Percentiles rank a stretch among this genome's conserved stretches.
Conservation (phyloP, 1,284 basidiomycete genomes). For the Singerocomus inundabilis region DNA sequence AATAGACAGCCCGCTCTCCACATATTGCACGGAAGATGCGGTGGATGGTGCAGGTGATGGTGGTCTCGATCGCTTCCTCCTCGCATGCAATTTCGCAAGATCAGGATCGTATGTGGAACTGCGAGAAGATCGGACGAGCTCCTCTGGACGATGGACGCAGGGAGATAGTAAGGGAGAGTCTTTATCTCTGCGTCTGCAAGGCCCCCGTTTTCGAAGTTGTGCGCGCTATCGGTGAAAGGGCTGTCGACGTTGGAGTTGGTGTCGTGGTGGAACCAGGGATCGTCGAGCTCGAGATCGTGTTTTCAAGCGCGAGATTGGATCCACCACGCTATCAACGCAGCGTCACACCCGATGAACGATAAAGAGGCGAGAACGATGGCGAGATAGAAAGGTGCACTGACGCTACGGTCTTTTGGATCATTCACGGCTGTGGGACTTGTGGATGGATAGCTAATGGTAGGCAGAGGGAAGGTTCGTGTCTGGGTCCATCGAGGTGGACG, state of each 20-base stretch:
- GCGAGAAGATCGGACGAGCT: conserved; percentile 17
- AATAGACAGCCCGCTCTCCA: conserved; percentile 30
- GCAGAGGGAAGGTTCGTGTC: conserved; percentile 25
- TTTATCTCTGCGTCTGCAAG: conserved; percentile 1
- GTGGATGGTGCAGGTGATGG: conserved; percentile 31
- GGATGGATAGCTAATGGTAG: conserved; percentile 23
- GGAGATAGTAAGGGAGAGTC: conserved; percentile 21
- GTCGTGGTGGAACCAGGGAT: conserved; percentile 25
- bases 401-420: conserved; percentile 19
- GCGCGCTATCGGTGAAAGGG: background rate
- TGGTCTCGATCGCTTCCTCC: conserved; percentile 26
- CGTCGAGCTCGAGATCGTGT: conserved; percentile 17
- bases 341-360: conserved; percentile 29
- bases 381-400: conserved; percentile 34
- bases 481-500: conserved; percentile 9
- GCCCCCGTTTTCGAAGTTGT: conserved; percentile 2
- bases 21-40: conserved; percentile 32
- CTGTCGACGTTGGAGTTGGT: conserved; percentile 2
- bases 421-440: conserved; percentile 23
- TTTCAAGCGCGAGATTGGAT: conserved; percentile 27
- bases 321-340: conserved; percentile 33
- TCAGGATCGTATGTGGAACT: conserved; percentile 10
- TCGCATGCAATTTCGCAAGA: conserved; percentile 4
- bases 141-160: conserved; percentile 22
- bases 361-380: conserved; percentile 33